Conservation (phyloP, 768 basidiomycete species). For the Lentinula raphanica region DNA sequence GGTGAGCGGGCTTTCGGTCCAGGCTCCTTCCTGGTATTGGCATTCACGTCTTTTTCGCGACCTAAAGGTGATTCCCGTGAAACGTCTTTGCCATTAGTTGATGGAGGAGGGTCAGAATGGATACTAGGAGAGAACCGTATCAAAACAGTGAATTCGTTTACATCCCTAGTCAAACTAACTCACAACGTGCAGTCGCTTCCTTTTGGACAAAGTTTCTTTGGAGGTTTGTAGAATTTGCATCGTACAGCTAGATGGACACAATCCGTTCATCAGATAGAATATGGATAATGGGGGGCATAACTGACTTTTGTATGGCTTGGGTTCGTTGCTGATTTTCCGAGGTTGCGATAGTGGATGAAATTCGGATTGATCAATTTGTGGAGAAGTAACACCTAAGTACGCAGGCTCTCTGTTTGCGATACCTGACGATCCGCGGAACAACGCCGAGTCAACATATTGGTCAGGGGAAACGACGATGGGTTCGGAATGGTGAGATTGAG, state of each 20-base stretch:
- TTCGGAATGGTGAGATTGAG: neutral
- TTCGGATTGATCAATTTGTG: neutral
- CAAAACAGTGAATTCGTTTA: neutral
- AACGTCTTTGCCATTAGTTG: neutral
- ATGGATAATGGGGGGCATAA: neutral
- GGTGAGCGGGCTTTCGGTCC: neutral
- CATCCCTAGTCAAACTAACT: conserved; percentile 19
- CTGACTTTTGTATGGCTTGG: conserved; percentile 36
- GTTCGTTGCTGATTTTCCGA: conserved; percentile 13
- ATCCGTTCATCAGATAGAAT: neutral
- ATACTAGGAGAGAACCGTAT: neutral
- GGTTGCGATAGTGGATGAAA: neutral
- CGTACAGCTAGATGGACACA: conserved; percentile 54
- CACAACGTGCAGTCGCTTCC: conserved; percentile 59
- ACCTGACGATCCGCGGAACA: neutral
- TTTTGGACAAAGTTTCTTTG: conserved; percentile 39
- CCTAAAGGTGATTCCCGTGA: neutral
- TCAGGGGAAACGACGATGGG: neutral
- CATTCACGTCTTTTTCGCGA: conserved; percentile 2
- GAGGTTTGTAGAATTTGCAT: conserved; percentile 47
- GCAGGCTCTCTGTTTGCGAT: neutral
- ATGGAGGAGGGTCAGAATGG: neutral
- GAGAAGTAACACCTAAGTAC: neutral
- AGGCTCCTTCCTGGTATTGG: neutral
- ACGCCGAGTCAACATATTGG: neutral